These are phyloP conservation scores for Termitomyces sp. DNA, from an alignment of 1,284 basidiomycete genomes.

Conservation along the genomic window DNA sequence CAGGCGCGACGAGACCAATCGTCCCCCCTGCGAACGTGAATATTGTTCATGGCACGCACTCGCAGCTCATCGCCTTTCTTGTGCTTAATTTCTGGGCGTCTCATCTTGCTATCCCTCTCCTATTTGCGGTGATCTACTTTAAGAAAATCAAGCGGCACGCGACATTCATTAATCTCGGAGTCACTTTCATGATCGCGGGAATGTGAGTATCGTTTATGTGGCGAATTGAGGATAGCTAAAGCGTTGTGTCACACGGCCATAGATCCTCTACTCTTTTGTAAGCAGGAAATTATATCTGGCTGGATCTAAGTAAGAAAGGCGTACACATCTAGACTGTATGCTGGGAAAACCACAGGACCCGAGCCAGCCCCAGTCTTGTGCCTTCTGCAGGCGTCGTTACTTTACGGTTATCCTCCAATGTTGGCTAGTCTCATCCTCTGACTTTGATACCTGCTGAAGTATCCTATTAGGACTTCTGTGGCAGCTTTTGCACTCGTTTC, in stretches of 20 bases:
- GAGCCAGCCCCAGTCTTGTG: constrained; percentile 40
- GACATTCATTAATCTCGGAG: constrained; percentile 42
- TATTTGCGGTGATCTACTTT: constrained; percentile 35
- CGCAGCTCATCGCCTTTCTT: constrained; percentile 35
- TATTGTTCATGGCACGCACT: constrained; percentile 37
- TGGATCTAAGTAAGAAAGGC: not conserved
- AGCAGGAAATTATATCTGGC: constrained; percentile 7
- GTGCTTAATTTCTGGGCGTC: constrained; percentile 46
- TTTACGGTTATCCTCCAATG: constrained; percentile 46
- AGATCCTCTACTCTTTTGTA: constrained; percentile 33
- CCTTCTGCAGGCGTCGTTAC: constrained; percentile 40
- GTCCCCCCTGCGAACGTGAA: constrained; percentile 23
- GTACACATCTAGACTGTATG: constrained; percentile 30
- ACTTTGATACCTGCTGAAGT: not conserved
- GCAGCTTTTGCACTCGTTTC: constrained; percentile 38
- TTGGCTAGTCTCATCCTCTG: constrained; percentile 19
- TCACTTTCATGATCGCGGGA: constrained; percentile 39
- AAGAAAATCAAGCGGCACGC: constrained; percentile 39
- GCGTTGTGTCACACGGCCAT: not conserved
- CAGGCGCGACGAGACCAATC: not conserved
- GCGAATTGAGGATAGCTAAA: not conserved
- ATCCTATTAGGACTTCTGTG: constrained; percentile 30
- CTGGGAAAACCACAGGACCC: constrained; percentile 35
- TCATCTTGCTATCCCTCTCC: constrained; percentile 41
- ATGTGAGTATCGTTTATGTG: constrained; percentile 23